These are phyloP conservation scores for Elsinoe necatrix DNA, from an alignment of 2,329 filamentous ascomycete genomes.

Conservation along the genomic window DNA sequence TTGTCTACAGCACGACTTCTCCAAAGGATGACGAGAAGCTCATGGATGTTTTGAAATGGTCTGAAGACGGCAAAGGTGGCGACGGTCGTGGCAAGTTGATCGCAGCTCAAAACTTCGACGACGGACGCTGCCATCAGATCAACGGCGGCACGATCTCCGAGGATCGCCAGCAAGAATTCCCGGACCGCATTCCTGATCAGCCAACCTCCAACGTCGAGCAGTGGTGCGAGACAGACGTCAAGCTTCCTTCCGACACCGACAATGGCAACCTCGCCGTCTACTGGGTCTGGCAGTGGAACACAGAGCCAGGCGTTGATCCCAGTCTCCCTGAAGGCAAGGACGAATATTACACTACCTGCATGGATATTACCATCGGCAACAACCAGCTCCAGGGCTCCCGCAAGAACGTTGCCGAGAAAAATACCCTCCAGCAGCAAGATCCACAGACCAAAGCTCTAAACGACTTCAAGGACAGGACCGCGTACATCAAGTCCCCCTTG, in stretches of 20 bases:
- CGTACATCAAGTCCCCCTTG: conserved; percentile 20
- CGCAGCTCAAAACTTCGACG: conserved; percentile 73
- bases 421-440: conserved; percentile 34
- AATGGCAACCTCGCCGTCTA: conserved; percentile 70
- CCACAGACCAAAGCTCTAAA: conserved; percentile 33
- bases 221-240: conserved; percentile 73
- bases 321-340: conserved; percentile 39
- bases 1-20: conserved; percentile 42
- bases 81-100: conserved; percentile 69
- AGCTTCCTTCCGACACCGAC: conserved; percentile 58
- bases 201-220: conserved; percentile 43
- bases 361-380: conserved; percentile 44
- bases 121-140: conserved; percentile 79
- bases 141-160: conserved; percentile 53
- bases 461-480: conserved; percentile 35
- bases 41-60: conserved; percentile 70
- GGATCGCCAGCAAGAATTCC: conserved; percentile 50
- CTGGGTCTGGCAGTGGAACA: conserved; percentile 96
- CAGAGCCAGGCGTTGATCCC: conserved; percentile 33
- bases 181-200: conserved; percentile 47
- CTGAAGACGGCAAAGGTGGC: conserved; percentile 67
- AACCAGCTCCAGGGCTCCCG: conserved; percentile 10
- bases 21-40: conserved; percentile 49
- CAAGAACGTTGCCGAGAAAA: conserved; percentile 18
- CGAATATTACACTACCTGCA: conserved; percentile 53